Evolutionary conservation across 2,329 filamentous ascomycete species (phyloP), one percentile per base, ranked within the genome.

Genomic region (Aspergillus fructus): DNA sequence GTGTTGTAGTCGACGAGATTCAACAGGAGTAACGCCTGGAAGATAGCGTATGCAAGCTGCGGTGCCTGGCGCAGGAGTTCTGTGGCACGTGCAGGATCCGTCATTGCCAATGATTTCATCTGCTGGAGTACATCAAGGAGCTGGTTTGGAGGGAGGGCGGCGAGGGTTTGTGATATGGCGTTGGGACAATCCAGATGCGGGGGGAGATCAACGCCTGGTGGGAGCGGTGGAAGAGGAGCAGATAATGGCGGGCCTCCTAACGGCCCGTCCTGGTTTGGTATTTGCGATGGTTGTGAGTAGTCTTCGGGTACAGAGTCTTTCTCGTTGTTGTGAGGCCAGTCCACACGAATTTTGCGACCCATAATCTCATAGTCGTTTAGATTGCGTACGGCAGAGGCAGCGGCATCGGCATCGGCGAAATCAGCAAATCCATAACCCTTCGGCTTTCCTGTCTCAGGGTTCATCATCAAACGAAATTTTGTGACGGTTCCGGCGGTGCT

Each of bases 391-490:
- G 94, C 94, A 2, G 92, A 96, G 39, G 93, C 91, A 33, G 94
- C 94, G 24, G 92, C 83, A 84, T 96, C 93, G 59, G 90, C 87
- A 71, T 97, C 94, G 55, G 91, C 89, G 71, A 96, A 99, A 73
- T 97, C 93, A 69, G 93, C 90, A 68, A 97, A 99, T 37, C 94
- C 94, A 73, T 96, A 99, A 17, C 94, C 94, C 75, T 97, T 97
- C 1, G 94, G 93, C 56, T 91, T 87, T 42, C 93, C 93, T 3
- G 93, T 97, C 70, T 97, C 93, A 53, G 92, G 89, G 78, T 97
- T 96, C 76, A 96, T 96, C 63, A 97, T 93, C 49, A 97, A 83
- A 52, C 93, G 87, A 74, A 97, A 97, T 72, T 90, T 93, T 58
- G 96, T 82, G 1, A 97, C 93, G 64, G 93, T 90, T 58, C 94